Base-by-base conservation (phyloP, 371 early-diverging fungal species). In the Rhizomucor pusillus region DNA sequence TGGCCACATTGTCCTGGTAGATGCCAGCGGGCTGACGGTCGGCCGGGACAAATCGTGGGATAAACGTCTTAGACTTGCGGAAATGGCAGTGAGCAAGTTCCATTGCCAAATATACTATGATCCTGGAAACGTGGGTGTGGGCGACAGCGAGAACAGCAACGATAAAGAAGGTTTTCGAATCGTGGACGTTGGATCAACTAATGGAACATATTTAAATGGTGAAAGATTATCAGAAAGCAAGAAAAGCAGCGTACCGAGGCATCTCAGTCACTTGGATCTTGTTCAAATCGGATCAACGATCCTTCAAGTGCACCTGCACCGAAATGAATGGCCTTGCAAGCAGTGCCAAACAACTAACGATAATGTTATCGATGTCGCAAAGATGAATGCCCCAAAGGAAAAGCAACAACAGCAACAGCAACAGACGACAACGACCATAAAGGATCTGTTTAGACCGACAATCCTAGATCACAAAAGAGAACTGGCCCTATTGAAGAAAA, bases 1-100 rank as follows among this genome's bases (percentile, higher is more conserved):
- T 14, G 62, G 63, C 4, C 49, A 59, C 29, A 51, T 73, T 12
- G 64, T 71, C 1, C 36, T 71, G 2, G 61, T 71, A 0, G 77
- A 77, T 43, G 69, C 65, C 39, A 60, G 67, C 24, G 77, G 77
- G 0, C 24, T 73, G 1, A 69, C 69, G 0, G 55, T 77, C 11
- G 77, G 77, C 0, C 63, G 77, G 4, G 77, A 77, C 60, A 59
- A 69, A 9, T 56, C 66, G 1, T 60, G 61, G 59, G 67, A 69
- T 59, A 65, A 63, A 36, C 71, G 74, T 4, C 40, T 77, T 9
- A 64, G 77, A 18, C 35, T 77, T 36, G 63, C 74, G 1, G 74
- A 77, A 22, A 67, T 77, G 69, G 64, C 64, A 19, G 69, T 71
- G 1, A 71, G 72, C 47, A 73, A 73, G 47, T 69, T 59, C 33